phyloP scores from a whole-genome alignment of 208 protist genomes.

The Crithidia acanthocephali region DNA sequence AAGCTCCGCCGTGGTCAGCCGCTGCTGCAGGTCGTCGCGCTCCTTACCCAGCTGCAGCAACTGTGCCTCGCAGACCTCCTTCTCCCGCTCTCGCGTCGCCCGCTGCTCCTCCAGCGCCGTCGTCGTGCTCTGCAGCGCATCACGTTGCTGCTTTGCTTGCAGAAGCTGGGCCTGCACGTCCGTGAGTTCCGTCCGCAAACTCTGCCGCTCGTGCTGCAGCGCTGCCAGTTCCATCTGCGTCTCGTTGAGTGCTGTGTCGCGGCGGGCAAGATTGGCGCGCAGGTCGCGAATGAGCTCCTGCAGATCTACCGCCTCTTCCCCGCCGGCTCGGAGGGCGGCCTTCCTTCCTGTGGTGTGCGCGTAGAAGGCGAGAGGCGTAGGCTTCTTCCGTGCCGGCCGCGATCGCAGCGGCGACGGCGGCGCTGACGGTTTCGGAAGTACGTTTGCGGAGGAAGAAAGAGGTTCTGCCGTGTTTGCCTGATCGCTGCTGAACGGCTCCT shows the following conservation, averaged over 20 bases:
- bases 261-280: slow-evolving; percentile 70
- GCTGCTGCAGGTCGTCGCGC: slow-evolving; percentile 19
- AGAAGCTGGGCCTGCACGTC: slow-evolving; percentile 25
- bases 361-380: slow-evolving; percentile 14
- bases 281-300: slow-evolving; percentile 63
- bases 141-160: slow-evolving; percentile 40
- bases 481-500: no score
- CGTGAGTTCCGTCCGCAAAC: slow-evolving; percentile 30
- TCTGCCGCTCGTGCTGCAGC: slow-evolving; percentile 30
- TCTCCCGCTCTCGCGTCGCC: slow-evolving; percentile 4
- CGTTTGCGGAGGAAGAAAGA: no score
- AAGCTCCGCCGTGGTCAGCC: slow-evolving; percentile 34
- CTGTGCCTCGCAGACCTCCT: background rate
- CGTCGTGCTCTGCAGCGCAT: slow-evolving; percentile 23
- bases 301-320: slow-evolving; percentile 19
- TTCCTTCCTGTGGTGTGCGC: background rate
- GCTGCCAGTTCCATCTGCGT: slow-evolving; percentile 48
- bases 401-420: background rate
- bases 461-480: no score
- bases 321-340: background rate
- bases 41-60: slow-evolving; percentile 13
- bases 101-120: slow-evolving; percentile 15
- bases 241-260: slow-evolving; percentile 71
- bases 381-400: background rate
- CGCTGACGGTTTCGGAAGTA: no score